Conservation (phyloP, 768 basidiomycete genomes). For the Rhizopogon roseolus region DNA sequence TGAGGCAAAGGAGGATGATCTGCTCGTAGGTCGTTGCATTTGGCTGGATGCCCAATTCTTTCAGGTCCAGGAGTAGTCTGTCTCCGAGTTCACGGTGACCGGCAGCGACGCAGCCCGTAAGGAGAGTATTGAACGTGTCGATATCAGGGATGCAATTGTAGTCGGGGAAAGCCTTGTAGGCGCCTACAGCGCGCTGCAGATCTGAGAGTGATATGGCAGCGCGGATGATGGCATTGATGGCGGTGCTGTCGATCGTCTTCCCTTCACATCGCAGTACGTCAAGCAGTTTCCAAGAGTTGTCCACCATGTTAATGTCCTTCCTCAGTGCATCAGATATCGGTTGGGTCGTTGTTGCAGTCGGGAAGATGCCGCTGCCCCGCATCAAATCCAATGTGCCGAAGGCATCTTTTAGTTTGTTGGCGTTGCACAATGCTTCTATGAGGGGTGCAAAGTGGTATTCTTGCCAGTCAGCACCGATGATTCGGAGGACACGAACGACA, state of each 20-base stretch:
- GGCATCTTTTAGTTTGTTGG: conserved; percentile 56
- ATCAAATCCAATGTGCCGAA: conserved; percentile 55
- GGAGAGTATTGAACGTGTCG: conserved; percentile 64
- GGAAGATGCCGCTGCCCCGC: conserved; percentile 46
- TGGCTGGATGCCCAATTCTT: conserved; percentile 46
- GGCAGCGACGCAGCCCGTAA: conserved; percentile 58
- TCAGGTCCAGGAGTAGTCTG: conserved; percentile 63
- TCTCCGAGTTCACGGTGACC: conserved; percentile 66
- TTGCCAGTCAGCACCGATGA: conserved; percentile 40
- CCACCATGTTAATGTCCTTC: conserved; percentile 47
- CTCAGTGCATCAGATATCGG: conserved; percentile 49
- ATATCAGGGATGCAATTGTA: conserved; percentile 53
- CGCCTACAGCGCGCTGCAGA: conserved; percentile 70
- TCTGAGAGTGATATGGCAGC: conserved; percentile 60
- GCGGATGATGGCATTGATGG: conserved; percentile 63
- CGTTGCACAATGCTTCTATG: conserved; percentile 66
- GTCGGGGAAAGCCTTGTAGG: conserved; percentile 60
- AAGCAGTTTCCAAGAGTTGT: conserved; percentile 58
- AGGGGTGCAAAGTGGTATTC: conserved; percentile 79
- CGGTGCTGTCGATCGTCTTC: conserved; percentile 46
- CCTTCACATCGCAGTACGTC: conserved; percentile 55
- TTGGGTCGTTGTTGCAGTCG: conserved; percentile 45
- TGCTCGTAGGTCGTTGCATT: conserved; percentile 60
- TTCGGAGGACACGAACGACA: conserved; percentile 53
- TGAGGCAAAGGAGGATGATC: conserved; percentile 66